Conservation (phyloP, 495 filamentous ascomycete species). For the Aspergillus panamensis region DNA sequence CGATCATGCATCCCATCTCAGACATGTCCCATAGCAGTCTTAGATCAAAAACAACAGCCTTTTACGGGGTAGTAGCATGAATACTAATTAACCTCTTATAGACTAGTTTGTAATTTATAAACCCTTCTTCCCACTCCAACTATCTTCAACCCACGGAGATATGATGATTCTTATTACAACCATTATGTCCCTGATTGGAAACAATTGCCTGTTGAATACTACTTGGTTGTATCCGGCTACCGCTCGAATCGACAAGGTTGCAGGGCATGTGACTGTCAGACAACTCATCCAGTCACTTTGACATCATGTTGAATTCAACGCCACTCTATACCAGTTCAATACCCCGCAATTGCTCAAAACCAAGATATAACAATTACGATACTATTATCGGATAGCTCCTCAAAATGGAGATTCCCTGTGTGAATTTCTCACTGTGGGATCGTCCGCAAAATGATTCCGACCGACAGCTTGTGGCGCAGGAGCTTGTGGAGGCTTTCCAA, state of each 20-base stretch:
- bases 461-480: constrained; percentile 42
- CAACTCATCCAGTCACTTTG: not conserved
- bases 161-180: no score
- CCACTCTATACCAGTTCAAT: not conserved
- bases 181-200: no score
- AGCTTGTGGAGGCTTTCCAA: constrained; percentile 51
- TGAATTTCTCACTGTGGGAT: constrained; percentile 50
- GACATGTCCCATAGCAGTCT: not conserved
- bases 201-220: no score
- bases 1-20: not conserved
- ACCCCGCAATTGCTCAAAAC: not conserved
- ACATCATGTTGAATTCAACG: not conserved
- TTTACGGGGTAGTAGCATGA: no score
- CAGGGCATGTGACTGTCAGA: constrained; percentile 18
- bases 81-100: no score
- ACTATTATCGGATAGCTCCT: not conserved
- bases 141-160: no score
- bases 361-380: not conserved
- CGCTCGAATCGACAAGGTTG: constrained; percentile 1
- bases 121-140: no score
- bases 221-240: no score
- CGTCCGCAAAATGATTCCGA: constrained; percentile 22
- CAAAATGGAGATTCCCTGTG: constrained; percentile 44
- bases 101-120: no score
- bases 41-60: not conserved